Percentiles rank a stretch among this genome's conserved stretches.
These are phyloP conservation scores for Metschnikowia lachancei DNA, from an alignment of 805 yeast genomes.

Conservation along the genomic window DNA sequence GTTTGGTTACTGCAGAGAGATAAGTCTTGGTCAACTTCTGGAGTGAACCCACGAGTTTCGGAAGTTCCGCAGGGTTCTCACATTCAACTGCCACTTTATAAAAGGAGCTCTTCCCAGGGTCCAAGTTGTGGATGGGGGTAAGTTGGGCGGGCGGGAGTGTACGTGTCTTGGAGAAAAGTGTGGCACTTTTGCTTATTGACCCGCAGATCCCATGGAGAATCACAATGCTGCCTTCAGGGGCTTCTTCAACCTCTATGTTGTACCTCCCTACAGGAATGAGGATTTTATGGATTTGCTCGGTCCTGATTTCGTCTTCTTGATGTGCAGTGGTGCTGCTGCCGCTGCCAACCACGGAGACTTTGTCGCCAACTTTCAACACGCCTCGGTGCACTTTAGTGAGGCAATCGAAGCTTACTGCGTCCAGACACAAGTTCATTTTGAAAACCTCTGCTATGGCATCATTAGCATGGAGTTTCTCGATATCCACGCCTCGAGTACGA, in stretches of 20 bases:
- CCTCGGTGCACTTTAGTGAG: slow-evolving; percentile 67
- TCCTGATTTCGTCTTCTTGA: slow-evolving; percentile 45
- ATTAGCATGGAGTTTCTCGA: slow-evolving; percentile 30
- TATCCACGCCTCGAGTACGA: slow-evolving; percentile 10
- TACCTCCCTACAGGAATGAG: slow-evolving; percentile 71
- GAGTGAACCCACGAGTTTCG: slow-evolving; percentile 68
- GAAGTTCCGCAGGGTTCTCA: slow-evolving; percentile 70
- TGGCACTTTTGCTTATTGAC: slow-evolving; percentile 57
- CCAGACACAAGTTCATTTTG: slow-evolving; percentile 55
- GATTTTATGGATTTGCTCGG: slow-evolving; percentile 41
- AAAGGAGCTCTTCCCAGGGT: slow-evolving; percentile 53
- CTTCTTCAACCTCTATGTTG: slow-evolving; percentile 49
- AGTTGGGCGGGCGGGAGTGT: slow-evolving; percentile 19
- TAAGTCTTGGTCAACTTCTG: slow-evolving; percentile 60
- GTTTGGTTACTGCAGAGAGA: slow-evolving; percentile 62
- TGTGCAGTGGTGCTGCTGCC: slow-evolving; percentile 14
- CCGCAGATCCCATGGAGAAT: slow-evolving; percentile 62
- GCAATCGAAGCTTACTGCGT: slow-evolving; percentile 52
- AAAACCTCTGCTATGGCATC: slow-evolving; percentile 30
- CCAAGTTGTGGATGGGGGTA: slow-evolving; percentile 37
- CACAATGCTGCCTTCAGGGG: slow-evolving; percentile 66
- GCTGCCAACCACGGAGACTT: slow-evolving; percentile 57
- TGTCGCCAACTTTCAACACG: slow-evolving; percentile 44
- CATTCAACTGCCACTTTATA: slow-evolving; percentile 86
- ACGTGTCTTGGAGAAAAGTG: slow-evolving; percentile 41